Conservation (phyloP, 139 green algal species). For the Ettlia oleoabundans region DNA sequence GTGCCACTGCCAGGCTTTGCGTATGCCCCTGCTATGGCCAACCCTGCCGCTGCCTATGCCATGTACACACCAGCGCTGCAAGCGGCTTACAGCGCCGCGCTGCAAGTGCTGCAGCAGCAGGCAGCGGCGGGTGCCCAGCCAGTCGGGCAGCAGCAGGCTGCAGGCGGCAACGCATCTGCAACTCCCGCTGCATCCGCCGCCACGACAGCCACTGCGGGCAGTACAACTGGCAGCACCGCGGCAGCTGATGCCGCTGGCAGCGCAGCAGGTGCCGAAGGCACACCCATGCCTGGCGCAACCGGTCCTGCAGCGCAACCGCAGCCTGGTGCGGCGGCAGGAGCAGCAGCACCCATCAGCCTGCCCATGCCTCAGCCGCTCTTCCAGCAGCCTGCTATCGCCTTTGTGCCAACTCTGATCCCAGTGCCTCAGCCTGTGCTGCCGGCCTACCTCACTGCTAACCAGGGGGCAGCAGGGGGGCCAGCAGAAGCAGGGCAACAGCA, state of each 20-base stretch:
- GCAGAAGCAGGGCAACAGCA: constrained; percentile 28
- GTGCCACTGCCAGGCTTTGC: constrained; percentile 4
- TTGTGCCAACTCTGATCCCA: constrained; percentile 38
- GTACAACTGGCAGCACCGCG: neutral
- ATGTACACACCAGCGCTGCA: constrained; percentile 29
- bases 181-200: neutral
- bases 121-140: neutral
- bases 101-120: constrained; percentile 48
- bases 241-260: neutral
- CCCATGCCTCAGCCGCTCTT: neutral
- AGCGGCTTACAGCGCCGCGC: constrained; percentile 42
- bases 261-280: neutral
- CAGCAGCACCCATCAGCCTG: neutral
- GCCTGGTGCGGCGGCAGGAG: neutral
- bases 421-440: constrained; percentile 42
- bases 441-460: neutral
- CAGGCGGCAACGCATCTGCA: too few species aligned
- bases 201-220: neutral
- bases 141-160: neutral
- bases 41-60: constrained; percentile 12
- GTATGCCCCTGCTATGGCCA: neutral
- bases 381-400: constrained; percentile 14
- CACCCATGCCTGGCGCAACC: neutral
- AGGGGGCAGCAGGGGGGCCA: constrained; percentile 7
- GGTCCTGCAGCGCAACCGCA: neutral